Evolutionary conservation across 2,329 filamentous ascomycete species (phyloP).

Genomic region (Cladophialophora chaetospira): DNA sequence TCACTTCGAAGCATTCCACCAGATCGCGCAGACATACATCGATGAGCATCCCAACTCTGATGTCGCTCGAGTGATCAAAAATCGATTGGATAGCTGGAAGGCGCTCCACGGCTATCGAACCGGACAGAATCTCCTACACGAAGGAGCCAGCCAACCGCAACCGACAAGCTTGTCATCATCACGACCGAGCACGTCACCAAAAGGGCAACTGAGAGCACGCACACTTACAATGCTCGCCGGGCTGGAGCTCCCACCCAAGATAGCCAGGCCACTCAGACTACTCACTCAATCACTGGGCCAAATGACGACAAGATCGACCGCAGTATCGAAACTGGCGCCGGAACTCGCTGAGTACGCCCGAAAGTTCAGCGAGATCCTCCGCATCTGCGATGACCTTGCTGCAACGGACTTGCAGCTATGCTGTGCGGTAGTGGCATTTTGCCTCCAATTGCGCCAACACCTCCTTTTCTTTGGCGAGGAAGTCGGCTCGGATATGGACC

Average conservation of each 20-base stretch:
- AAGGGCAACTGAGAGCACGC: not conserved
- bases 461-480: not conserved
- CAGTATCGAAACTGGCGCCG: not conserved
- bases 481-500: not conserved
- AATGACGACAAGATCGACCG: no score
- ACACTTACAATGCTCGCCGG: conserved; percentile 3
- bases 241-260: not conserved
- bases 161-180: not conserved
- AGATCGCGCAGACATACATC: conserved; percentile 16
- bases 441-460: conserved; percentile 3
- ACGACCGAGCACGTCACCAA: not conserved
- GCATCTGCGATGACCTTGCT: conserved; percentile 1
- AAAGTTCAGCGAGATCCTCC: conserved; percentile 9
- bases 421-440: conserved; percentile 15
- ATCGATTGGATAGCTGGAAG: conserved; percentile 16
- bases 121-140: conserved; percentile 3
- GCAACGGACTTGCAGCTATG: conserved; percentile 16
- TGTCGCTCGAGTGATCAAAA: conserved; percentile 16
- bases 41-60: conserved; percentile 10
- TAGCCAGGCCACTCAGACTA: not conserved
- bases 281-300: not conserved
- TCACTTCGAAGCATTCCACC: conserved; percentile 19
- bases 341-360: conserved; percentile 1
- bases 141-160: not conserved
- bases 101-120: conserved; percentile 16